phyloP scores from a whole-genome alignment of 2,329 filamentous ascomycete species.

The Penicillium sp. region DNA sequence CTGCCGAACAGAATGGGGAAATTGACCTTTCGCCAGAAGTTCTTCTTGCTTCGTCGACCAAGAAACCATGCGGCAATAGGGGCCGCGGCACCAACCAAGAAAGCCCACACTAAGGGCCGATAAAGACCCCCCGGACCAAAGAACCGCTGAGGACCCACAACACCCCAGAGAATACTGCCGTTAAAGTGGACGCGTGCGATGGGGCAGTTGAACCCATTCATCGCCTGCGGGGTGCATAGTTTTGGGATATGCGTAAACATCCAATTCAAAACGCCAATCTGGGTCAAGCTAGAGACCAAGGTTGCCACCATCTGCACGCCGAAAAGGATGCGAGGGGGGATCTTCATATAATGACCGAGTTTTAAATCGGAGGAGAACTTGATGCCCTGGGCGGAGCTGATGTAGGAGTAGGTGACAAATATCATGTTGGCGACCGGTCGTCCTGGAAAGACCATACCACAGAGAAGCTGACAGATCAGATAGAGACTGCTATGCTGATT shows the following conservation, averaged over 20 bases:
- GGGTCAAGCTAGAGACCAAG: conserved; percentile 67
- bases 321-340: conserved; percentile 56
- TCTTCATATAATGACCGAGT: conserved; percentile 59
- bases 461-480: conserved; percentile 78
- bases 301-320: conserved; percentile 55
- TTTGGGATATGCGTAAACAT: conserved; percentile 73
- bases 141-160: conserved; percentile 75
- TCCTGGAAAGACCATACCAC: conserved; percentile 74
- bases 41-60: conserved; percentile 51
- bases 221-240: conserved; percentile 71
- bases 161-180: conserved; percentile 82
- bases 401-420: conserved; percentile 86
- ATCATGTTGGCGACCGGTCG: conserved; percentile 89
- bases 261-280: conserved; percentile 83
- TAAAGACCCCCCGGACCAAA: conserved; percentile 73
- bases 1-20: conserved; percentile 77
- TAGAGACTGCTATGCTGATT: conserved; percentile 86
- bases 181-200: conserved; percentile 87
- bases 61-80: conserved; percentile 71
- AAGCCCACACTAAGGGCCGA: conserved; percentile 71
- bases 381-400: conserved; percentile 79
- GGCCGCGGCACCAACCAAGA: conserved; percentile 67
- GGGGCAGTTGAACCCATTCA: conserved; percentile 82
- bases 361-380: conserved; percentile 86
- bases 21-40: conserved; percentile 68